Conservation (phyloP, 2,329 filamentous ascomycete genomes). For the Clarireedia homoeocarpa region DNA sequence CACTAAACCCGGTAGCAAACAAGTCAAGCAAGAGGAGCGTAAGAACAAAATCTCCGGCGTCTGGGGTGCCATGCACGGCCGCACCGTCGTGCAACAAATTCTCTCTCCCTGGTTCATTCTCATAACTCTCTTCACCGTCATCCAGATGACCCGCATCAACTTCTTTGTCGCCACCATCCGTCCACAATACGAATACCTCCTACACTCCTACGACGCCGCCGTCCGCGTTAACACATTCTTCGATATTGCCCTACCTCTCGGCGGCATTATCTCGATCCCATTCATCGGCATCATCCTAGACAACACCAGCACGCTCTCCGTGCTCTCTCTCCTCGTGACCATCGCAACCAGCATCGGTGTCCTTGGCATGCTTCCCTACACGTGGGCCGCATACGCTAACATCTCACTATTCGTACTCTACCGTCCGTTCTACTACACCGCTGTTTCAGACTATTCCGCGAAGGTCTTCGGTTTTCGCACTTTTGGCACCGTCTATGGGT, state of each 20-base stretch:
- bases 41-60: conserved; percentile 63
- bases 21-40: conserved; percentile 58
- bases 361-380: conserved; percentile 63
- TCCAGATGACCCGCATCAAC: conserved; percentile 78
- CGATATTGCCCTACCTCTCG: conserved; percentile 75
- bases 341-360: conserved; percentile 69
- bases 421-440: conserved; percentile 83
- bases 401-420: conserved; percentile 76
- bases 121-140: conserved; percentile 68
- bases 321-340: conserved; percentile 61
- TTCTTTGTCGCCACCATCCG: conserved; percentile 87
- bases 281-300: conserved; percentile 80
- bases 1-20: conserved; percentile 52
- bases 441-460: conserved; percentile 80
- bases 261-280: conserved; percentile 76
- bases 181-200: conserved; percentile 71
- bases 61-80: conserved; percentile 77
- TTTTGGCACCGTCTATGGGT: conserved; percentile 89
- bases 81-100: conserved; percentile 65
- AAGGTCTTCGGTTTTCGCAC: conserved; percentile 91
- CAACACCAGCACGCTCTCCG: conserved; percentile 61
- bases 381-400: conserved; percentile 68
- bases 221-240: conserved; percentile 74
- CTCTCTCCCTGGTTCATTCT: conserved; percentile 75
- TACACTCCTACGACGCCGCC: conserved; percentile 53